These are phyloP conservation scores for Tetrapisispora nanseiensis DNA, from an alignment of 805 yeast genomes.

Conservation along the genomic window DNA sequence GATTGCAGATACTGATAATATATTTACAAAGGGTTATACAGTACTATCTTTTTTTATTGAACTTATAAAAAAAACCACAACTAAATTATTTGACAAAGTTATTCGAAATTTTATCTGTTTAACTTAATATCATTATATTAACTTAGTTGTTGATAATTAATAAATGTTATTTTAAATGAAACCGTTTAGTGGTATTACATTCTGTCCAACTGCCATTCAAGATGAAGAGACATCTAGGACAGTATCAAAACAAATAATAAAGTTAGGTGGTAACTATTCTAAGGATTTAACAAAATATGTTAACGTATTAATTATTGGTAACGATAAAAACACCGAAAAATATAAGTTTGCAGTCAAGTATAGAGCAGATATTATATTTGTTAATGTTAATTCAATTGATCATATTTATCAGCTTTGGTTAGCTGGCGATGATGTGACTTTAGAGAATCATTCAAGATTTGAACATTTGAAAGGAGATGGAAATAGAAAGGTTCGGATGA, in stretches of 20 bases:
- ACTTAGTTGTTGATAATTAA: too few species aligned
- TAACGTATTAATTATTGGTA: conserved; percentile 50
- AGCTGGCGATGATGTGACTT: conserved; percentile 21
- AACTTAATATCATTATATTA: too few species aligned
- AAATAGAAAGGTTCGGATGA: conserved; percentile 5
- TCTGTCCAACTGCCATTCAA: conserved; percentile 49
- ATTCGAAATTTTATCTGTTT: too few species aligned
- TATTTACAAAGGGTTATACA: too few species aligned
- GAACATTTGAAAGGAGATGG: conserved; percentile 2
- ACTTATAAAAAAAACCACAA: too few species aligned
- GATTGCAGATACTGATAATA: too few species aligned
- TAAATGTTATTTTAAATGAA: conserved; percentile 10
- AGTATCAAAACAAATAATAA: conserved; percentile 36
- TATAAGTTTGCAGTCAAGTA: conserved; percentile 22
- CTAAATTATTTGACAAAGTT: too few species aligned
- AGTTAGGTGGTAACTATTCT: conserved; percentile 51
- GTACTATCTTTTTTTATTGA: too few species aligned
- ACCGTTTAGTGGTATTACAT: conserved; percentile 39
- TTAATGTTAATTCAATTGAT: conserved; percentile 12
- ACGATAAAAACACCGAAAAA: conserved; percentile 27
- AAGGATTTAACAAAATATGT: conserved; percentile 54
- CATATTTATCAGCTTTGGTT: conserved; percentile 25
- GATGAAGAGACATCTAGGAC: conserved; percentile 32
- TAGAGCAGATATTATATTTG: conserved; percentile 22
- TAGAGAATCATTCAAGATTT: conserved; percentile 5